A percentile compares a stretch with the other conserved stretches of the same genome.
Evolutionary conservation across 2,329 filamentous ascomycete genomes (phyloP).

Genomic region (Thielaviopsis euricoi): DNA sequence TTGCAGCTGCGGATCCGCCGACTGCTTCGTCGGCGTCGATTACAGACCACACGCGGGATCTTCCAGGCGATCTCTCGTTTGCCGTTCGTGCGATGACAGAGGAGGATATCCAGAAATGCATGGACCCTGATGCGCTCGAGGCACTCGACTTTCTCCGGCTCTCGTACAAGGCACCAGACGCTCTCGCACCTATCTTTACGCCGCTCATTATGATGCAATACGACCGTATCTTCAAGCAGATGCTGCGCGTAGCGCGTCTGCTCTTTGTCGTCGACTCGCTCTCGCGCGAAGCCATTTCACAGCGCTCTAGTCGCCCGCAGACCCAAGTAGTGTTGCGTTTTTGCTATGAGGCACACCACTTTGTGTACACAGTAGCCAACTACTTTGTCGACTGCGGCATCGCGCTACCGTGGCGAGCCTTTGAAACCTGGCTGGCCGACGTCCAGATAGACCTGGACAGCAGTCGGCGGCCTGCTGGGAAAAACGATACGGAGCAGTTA

Average conservation of each 20-base stretch:
- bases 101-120: conserved; percentile 66
- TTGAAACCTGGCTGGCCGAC: conserved; percentile 47
- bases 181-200: conserved; percentile 60
- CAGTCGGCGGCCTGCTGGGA: conserved; percentile 16
- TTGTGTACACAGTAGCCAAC: conserved; percentile 53
- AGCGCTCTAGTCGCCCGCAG: conserved; percentile 20
- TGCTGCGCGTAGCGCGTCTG: conserved; percentile 65
- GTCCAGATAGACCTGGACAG: conserved; percentile 40
- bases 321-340: conserved; percentile 33
- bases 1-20: conserved; percentile 22
- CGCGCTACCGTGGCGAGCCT: conserved; percentile 52
- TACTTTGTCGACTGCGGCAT: conserved; percentile 75
- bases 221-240: conserved; percentile 65
- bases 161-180: conserved; percentile 61
- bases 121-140: conserved; percentile 67
- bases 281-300: conserved; percentile 36
- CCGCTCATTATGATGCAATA: conserved; percentile 57
- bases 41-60: conserved; percentile 19
- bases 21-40: not conserved
- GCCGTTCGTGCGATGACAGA: conserved; percentile 64
- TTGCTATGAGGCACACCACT: conserved; percentile 61
- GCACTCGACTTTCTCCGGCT: conserved; percentile 87
- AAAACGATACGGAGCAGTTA: conserved; percentile 22
- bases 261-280: conserved; percentile 56
- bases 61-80: conserved; percentile 64